Conservation (phyloP, 108 stramenopile species). For the Cyclostephanos invisitatus region DNA sequence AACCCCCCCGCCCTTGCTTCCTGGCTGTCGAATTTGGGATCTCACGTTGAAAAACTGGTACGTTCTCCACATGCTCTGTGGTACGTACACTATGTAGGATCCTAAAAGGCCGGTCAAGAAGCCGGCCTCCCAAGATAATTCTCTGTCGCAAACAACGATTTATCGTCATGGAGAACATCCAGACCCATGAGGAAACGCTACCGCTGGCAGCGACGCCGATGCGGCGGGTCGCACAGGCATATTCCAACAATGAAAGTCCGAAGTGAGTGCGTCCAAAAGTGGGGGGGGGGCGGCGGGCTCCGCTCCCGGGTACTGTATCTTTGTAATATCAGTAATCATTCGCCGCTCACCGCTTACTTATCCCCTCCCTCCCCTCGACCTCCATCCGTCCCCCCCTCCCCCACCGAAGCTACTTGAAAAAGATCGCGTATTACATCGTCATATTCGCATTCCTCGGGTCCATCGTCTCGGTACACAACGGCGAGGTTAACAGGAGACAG, state of each 20-base stretch:
- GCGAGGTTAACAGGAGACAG: slow-evolving; percentile 6
- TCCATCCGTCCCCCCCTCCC: neutral
- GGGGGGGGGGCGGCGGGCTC: too few species aligned
- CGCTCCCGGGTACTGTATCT: too few species aligned
- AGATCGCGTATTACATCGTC: slow-evolving; percentile 6
- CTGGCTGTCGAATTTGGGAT: too few species aligned
- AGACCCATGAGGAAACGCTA: slow-evolving; percentile 22
- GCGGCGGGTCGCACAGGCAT: slow-evolving; percentile 40
- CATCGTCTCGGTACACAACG: slow-evolving; percentile 6
- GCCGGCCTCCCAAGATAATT: too few species aligned
- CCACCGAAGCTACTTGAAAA: slow-evolving; percentile 12
- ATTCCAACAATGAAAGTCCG: slow-evolving; percentile 1
- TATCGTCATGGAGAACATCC: slow-evolving; percentile 38
- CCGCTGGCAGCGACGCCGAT: slow-evolving; percentile 17
- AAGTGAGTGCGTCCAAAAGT: slow-evolving; percentile 12
- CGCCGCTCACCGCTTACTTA: neutral
- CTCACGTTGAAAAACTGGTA: too few species aligned
- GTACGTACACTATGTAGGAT: neutral
- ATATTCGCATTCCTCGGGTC: slow-evolving; percentile 21
- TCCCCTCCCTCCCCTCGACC: neutral
- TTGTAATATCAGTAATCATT: neutral
- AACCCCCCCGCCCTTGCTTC: too few species aligned
- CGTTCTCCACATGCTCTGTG: too few species aligned
- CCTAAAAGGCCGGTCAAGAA: too few species aligned
- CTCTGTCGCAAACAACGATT: too few species aligned